Percentiles rank a stretch among this genome's conserved stretches.
Conservation (phyloP, 495 filamentous ascomycete species). For the Penicillium steckii region DNA sequence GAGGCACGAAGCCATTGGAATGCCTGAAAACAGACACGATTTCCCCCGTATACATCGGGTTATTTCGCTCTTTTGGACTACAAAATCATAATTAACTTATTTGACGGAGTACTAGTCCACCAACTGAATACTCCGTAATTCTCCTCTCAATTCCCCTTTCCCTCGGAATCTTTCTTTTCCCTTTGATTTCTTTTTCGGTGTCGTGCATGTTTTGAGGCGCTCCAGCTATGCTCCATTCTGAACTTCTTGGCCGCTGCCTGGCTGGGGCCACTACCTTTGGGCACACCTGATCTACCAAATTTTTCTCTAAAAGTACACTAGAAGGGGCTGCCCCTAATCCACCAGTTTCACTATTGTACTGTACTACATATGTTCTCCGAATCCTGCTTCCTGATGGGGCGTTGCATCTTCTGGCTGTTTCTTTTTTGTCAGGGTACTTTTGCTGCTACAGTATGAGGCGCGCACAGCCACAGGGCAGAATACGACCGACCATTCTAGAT, state of each 20-base stretch:
- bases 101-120: too few species aligned
- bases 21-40: neutral
- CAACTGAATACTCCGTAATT: too few species aligned
- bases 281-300: neutral
- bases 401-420: neutral
- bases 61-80: neutral
- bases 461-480: neutral
- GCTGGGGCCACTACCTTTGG: neutral
- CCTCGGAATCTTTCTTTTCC: neutral
- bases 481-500: too few species aligned
- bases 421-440: too few species aligned
- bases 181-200: neutral
- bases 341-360: neutral
- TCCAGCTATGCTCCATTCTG: conserved; percentile 1
- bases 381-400: neutral
- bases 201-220: neutral
- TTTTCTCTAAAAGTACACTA: neutral
- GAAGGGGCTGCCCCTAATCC: neutral
- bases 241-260: neutral
- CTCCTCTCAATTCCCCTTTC: too few species aligned
- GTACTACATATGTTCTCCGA: neutral
- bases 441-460: too few species aligned
- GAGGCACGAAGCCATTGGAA: too few species aligned
- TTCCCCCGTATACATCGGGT: neutral
- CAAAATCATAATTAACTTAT: too few species aligned